These are phyloP conservation scores for Pittosporum tobira DNA, from an alignment of 129 eudicot genomes.

Conservation along the genomic window DNA sequence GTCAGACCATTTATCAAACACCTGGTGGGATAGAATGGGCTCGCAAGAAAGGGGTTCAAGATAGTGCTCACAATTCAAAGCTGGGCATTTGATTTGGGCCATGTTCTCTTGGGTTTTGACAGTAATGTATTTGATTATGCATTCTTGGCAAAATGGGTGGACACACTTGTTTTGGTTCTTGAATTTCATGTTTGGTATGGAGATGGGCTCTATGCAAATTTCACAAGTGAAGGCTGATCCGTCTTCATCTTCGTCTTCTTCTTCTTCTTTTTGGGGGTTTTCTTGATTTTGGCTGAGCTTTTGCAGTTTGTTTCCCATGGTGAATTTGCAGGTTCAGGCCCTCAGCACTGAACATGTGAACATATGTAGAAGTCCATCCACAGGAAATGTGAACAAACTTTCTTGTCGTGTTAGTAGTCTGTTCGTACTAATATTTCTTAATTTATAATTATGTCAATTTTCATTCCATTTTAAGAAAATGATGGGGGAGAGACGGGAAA, in stretches of 20 bases:
- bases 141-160: slow-evolving; percentile 60
- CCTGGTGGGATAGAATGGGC: slow-evolving; percentile 15
- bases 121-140: slow-evolving; percentile 47
- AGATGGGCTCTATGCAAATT: slow-evolving; percentile 55
- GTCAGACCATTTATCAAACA: slow-evolving; percentile 61
- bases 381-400: too few species aligned
- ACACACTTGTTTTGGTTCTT: slow-evolving; percentile 17
- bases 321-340: too few species aligned
- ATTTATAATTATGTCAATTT: too few species aligned
- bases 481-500: too few species aligned
- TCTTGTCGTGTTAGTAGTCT: too few species aligned
- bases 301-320: slow-evolving; percentile 35
- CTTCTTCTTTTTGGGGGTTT: slow-evolving; percentile 1
- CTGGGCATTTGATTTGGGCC: slow-evolving; percentile 38
- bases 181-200: slow-evolving; percentile 18
- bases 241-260: slow-evolving; percentile 7
- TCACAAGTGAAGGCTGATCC: slow-evolving; percentile 43
- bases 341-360: too few species aligned
- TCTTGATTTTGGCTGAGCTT: slow-evolving; percentile 20
- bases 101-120: slow-evolving; percentile 45
- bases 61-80: slow-evolving; percentile 20
- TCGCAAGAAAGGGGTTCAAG: slow-evolving; percentile 40
- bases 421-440: too few species aligned
- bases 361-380: too few species aligned
- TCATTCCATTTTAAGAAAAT: too few species aligned